Evolutionary conservation across 2,329 filamentous ascomycete genomes (phyloP), one percentile per base, ranked within the genome.

Genomic region (Lachnellula occidentalis): DNA sequence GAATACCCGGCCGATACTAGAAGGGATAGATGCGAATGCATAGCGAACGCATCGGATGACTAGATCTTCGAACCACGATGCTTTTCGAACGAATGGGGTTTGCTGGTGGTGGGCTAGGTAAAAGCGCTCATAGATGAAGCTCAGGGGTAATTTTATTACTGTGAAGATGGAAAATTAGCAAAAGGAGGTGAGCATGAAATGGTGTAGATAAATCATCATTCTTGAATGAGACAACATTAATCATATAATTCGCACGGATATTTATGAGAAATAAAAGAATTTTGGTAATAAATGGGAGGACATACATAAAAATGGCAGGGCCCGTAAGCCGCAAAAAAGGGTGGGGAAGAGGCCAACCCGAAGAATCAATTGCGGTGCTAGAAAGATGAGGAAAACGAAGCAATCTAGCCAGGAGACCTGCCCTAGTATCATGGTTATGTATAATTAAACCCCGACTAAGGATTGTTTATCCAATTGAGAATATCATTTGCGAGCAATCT

Each of bases 381-480:
- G 78, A 64, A 89, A 85, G 42, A 86, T 50, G 48, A 88, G 78
- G 66, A 92, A 94, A 55, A 85, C 81, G 31, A 86, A 54, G 73
- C 87, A 91, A 73, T 94, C 90, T 27, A 90, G 69, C 70, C 87
- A 86, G 6, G 85, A 89, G 45, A 94, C 81, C 54, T 86, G 84
- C 36, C 81, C 80, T 42, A 94, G 76, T 56, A 90, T 86, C 87
- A 92, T 91, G 58, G 15, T 51, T 49, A 22, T 42, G 21, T 19
- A 31, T 9, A 24, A 22, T 15, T 37, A 22, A 17, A 48, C 37
- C n/a, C 27, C 45, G 41, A 11, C 51, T 24, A 27, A 27, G 51
- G 12, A 21, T 39, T 31, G 24, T 2, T 19, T 12, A 21, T 19
- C 22, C 31, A 48, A 55, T 19, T 34, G 42, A 17, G 12, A 47